Conservation (phyloP, 2,329 filamentous ascomycete genomes). For the Ophiosphaerella herpotricha region DNA sequence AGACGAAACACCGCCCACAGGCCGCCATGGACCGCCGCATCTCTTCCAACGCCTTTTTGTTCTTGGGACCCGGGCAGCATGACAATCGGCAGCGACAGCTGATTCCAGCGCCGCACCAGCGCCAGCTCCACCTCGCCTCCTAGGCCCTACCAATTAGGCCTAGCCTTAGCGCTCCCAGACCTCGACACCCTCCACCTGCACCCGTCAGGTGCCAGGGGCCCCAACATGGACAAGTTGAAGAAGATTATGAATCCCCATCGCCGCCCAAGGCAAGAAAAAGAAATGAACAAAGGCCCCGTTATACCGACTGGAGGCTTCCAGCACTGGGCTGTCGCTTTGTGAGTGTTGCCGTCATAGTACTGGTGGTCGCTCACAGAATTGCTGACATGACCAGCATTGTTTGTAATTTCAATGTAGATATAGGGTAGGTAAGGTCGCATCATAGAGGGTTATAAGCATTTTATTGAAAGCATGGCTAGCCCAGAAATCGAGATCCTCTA, state of each 20-base stretch:
- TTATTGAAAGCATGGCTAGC: constrained; percentile 25
- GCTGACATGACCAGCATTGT: constrained; percentile 40
- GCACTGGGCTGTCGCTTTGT: constrained; percentile 50
- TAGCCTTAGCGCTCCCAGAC: too few relatives aligned
- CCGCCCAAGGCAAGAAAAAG: constrained; percentile 27
- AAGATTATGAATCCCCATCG: constrained; percentile 34
- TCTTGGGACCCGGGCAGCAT: too few relatives aligned
- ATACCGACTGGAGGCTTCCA: constrained; percentile 34
- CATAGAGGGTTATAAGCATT: background rate
- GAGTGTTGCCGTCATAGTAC: constrained; percentile 10
- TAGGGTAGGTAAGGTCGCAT: constrained; percentile 38
- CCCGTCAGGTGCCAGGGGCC: constrained; percentile 22
- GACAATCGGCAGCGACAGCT: too few relatives aligned
- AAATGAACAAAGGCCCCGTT: constrained; percentile 25
- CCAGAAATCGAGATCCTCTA: constrained; percentile 51
- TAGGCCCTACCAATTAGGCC: too few relatives aligned
- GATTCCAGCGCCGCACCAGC: too few relatives aligned
- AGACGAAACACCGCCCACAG: too few relatives aligned
- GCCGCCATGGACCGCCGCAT: too few relatives aligned
- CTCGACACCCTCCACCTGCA: constrained; percentile 14
- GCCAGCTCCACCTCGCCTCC: too few relatives aligned
- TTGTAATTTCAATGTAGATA: constrained; percentile 52
- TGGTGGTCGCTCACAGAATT: background rate
- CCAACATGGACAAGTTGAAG: constrained; percentile 43
- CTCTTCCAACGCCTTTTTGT: too few relatives aligned